These are phyloP conservation scores for Dothistroma septosporum DNA, from an alignment of 2,329 filamentous ascomycete species.

Conservation along the genomic window DNA sequence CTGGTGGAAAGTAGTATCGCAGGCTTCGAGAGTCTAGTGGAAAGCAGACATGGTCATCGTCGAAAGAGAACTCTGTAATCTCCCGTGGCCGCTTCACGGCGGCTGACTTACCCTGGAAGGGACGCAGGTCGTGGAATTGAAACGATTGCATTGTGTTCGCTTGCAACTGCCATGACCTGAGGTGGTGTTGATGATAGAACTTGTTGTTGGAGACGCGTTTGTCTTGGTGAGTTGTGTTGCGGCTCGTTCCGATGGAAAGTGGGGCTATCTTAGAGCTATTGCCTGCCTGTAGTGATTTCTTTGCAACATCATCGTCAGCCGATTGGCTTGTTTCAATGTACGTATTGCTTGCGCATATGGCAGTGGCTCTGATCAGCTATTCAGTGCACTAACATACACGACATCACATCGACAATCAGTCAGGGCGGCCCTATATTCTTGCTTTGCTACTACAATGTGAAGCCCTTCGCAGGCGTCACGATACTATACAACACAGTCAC, in stretches of 20 bases:
- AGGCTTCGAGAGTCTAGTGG: constrained; percentile 70
- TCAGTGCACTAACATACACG: no score
- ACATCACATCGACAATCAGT: no score
- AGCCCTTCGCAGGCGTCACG: not conserved
- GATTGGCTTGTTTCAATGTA: no score
- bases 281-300: no score
- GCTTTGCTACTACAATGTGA: not conserved
- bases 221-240: no score
- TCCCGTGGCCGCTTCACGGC: constrained; percentile 76
- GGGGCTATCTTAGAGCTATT: no score
- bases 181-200: not conserved
- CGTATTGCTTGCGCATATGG: no score
- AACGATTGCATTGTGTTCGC: constrained; percentile 41
- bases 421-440: not conserved
- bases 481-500: not conserved
- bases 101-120: constrained; percentile 64
- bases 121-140: constrained; percentile 63
- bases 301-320: no score
- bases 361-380: no score
- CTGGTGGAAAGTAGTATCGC: constrained; percentile 52
- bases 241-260: no score
- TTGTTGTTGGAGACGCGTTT: not conserved
- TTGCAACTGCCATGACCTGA: not conserved
- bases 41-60: constrained; percentile 72
- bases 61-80: constrained; percentile 89